Evolutionary conservation across 106 monocot species (phyloP), one percentile per base, ranked within the genome.

Genomic region (Vanilla planifolia): DNA sequence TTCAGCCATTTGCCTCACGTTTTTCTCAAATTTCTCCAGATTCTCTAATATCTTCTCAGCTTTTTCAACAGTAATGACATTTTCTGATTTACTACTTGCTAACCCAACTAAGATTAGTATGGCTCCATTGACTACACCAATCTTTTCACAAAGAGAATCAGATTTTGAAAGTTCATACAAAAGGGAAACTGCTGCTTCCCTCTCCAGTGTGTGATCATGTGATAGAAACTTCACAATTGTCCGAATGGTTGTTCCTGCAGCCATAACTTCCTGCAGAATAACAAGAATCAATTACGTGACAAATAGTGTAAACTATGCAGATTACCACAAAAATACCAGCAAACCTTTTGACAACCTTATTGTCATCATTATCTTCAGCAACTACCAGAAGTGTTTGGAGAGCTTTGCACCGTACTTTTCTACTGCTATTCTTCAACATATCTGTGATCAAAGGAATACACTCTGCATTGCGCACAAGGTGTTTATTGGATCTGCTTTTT

Each of bases 1-100:
- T 74, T 90, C 86, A 65, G 95, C 95, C 95, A 95, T 95, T 65
- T 80, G 80, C 66, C 68, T 77, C 30, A 95, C 95, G 74, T 86
- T 90, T 51, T 67, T 71, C 59, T 90, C 90, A 52, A 63, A 86
- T 24, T 44, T 86, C 71, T 84, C 95, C 64, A 95, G 42, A 71
- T 90, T 95, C 45, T 81, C 76, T 33, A 95, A 59, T 48, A 75
- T 90, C 61, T 76, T 77, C 51, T 84, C 86, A 68, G 90, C 89
- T 76, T 36, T 83, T 62, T 86, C 82, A 67, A 90, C 70, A 36
- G 75, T 74, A 44, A 68, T 72, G 10, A 72, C 25, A 30, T 86
- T 80, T 71, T 86, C 89, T 35, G 90, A 83, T 9, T 86, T 83
- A 67, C 86, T 95, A 61, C 95, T 86, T 19, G 80, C 65, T 75